Evolutionary conservation across 108 stramenopile genomes (phyloP).

Genomic region (Cyclotella choctawhatcheeana): DNA sequence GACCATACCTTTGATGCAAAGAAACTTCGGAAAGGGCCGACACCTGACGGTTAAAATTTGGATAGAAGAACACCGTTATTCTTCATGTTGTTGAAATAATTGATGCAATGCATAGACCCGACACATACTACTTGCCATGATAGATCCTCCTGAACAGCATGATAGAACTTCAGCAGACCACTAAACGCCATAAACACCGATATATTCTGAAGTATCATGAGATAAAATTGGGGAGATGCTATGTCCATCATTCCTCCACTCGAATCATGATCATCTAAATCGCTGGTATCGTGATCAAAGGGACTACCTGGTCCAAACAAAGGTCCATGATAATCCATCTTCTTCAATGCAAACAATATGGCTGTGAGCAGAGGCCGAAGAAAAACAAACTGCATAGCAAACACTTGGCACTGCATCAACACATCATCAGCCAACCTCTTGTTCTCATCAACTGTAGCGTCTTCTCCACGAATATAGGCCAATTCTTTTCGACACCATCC

Average conservation of each 20-base stretch:
- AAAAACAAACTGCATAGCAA: slow-evolving; percentile 94
- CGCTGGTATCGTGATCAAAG: slow-evolving; percentile 10
- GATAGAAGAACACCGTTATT: too few species aligned
- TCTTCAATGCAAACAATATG: slow-evolving; percentile 65
- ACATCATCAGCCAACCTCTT: slow-evolving; percentile 76
- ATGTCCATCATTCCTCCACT: slow-evolving; percentile 60
- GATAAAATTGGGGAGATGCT: slow-evolving; percentile 78
- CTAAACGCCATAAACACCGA: slow-evolving; percentile 88
- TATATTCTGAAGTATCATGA: slow-evolving; percentile 81
- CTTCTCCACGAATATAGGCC: neutral
- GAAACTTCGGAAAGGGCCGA: slow-evolving; percentile 89
- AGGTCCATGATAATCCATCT: slow-evolving; percentile 75
- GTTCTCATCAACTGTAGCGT: slow-evolving; percentile 23
- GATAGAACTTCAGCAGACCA: slow-evolving; percentile 92
- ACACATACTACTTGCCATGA: slow-evolving; percentile 59
- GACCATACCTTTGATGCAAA: slow-evolving; percentile 60
- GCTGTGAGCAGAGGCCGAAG: slow-evolving; percentile 79
- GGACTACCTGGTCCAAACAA: slow-evolving; percentile 38
- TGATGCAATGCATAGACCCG: neutral
- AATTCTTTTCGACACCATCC: slow-evolving; percentile 39
- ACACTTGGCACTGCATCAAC: slow-evolving; percentile 84
- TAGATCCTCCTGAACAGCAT: slow-evolving; percentile 87
- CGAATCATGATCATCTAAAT: neutral
- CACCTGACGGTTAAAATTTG: too few species aligned
- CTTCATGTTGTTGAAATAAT: too few species aligned